phyloP scores from a whole-genome alignment of 2,329 filamentous ascomycete genomes.

The Lizonia empirigonia region DNA sequence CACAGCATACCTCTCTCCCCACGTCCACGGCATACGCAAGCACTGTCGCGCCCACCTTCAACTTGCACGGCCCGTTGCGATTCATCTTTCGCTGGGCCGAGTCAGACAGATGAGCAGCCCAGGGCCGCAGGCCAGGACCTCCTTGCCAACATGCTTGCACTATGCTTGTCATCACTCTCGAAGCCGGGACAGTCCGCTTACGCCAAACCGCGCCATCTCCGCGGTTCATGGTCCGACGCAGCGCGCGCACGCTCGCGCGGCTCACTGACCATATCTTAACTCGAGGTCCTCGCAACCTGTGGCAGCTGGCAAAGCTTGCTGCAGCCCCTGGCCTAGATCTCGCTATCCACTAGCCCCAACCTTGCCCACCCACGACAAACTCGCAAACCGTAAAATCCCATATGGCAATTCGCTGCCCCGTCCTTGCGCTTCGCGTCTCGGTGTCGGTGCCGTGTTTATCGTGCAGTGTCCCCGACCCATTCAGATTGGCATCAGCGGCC shows the following conservation, averaged over 20 bases:
- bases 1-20: neutral
- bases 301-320: neutral
- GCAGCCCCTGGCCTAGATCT: conserved; percentile 14
- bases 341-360: neutral
- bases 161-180: conserved; percentile 12
- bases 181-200: conserved; percentile 28
- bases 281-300: conserved; percentile 1
- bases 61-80: conserved; percentile 9
- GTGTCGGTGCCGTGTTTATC: neutral
- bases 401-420: conserved; percentile 14
- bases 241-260: conserved; percentile 15
- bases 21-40: neutral
- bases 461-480: neutral
- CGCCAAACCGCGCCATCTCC: conserved; percentile 28
- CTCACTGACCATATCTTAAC: conserved; percentile 36
- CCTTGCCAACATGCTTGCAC: conserved; percentile 15
- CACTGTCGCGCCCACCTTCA: neutral
- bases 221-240: conserved; percentile 25
- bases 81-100: conserved; percentile 11
- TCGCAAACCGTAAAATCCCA: neutral
- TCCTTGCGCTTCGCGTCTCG: conserved; percentile 2
- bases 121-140: conserved; percentile 16
- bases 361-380: neutral
- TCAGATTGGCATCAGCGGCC: neutral
- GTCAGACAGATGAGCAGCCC: conserved; percentile 15